Base-by-base conservation (phyloP, 106 monocot genomes). In the Apostasia shenzhenica region DNA sequence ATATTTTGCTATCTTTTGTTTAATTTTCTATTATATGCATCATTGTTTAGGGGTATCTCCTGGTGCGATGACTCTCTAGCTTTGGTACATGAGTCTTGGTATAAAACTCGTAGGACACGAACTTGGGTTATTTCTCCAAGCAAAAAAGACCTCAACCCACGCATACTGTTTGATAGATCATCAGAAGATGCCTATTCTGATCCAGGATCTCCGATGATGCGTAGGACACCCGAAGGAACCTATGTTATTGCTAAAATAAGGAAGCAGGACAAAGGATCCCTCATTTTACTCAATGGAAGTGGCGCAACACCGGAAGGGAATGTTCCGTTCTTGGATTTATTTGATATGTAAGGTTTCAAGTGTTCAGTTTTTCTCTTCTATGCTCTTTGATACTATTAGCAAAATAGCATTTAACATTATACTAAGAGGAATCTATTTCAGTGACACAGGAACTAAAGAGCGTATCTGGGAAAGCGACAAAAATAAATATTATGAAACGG, bases 171-270 rank as follows among this genome's bases (percentile, higher is more conserved):
- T 76, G 99, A 93, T 79, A 78, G 99, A 75, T 93, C 99, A 49
- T 99, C 90, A 60, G 99, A 99, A 81, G 99, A 99, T 75, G 99
- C 76, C 3, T 99, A 99, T 58, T 99, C 99, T 59, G 93, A 99
- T 77, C 99, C 99, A 58, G 99, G 99, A 3, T 93, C 92, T 50
- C 90, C 99, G 67, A 90, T 99, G 99, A 70, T 92, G 84, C 77
- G 93, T 61, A 83, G 93, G 84, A 99, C 99, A 67, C 50, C 71
- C 11, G 72, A 72, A 67, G 99, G 93, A 66, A 93, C 99, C 6
- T 93, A 99, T 80, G 85, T 93, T 64, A 93, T 99, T 74, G 99
- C 99, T 37, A 90, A 87, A 73, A 68, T 93, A 47, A 99, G 76
- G 64, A 93, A 88, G 67, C 73, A 86, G 59, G 79, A 83, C 61